Evolutionary conservation across 495 filamentous ascomycete species (phyloP).

Genomic region (Sordaria brevicollis): DNA sequence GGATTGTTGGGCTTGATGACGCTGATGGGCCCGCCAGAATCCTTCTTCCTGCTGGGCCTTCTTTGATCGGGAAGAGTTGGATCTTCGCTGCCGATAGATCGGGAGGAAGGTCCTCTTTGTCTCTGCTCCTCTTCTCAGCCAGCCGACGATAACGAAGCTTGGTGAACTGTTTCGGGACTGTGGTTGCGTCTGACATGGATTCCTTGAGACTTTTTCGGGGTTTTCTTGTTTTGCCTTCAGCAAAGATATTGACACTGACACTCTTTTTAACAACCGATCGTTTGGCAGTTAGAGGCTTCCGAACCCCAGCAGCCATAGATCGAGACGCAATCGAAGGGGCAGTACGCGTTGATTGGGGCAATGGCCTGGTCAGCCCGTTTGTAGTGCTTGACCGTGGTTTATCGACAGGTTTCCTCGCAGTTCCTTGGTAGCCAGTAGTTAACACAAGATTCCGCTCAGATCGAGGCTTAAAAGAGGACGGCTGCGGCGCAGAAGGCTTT

Average conservation of each 20-base stretch:
- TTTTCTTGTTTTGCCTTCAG: constrained; percentile 14
- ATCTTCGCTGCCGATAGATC: constrained; percentile 2
- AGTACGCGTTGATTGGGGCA: not conserved
- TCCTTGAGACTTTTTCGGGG: constrained; percentile 10
- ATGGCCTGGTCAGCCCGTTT: not conserved
- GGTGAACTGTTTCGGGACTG: constrained; percentile 20
- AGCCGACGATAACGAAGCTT: constrained; percentile 7
- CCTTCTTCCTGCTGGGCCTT: not conserved
- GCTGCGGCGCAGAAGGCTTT: not conserved
- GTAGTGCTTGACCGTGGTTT: not conserved
- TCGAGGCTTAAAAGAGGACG: not conserved
- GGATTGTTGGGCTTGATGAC: not conserved
- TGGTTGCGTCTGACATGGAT: constrained; percentile 24
- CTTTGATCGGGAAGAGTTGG: constrained; percentile 4
- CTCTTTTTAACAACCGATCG: constrained; percentile 7
- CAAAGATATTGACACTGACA: constrained; percentile 18
- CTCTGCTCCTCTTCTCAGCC: constrained; percentile 12
- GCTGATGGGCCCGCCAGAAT: not conserved
- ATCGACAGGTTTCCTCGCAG: constrained; percentile 10
- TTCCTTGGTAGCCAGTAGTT: constrained; percentile 21
- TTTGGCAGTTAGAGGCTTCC: constrained; percentile 9
- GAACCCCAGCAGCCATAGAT: not conserved
- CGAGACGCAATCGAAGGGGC: not conserved
- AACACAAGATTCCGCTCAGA: not conserved
- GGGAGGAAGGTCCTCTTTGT: constrained; percentile 19